These are phyloP conservation scores for Cystobasidium slooffiae DNA, from an alignment of 1,284 basidiomycete species.

Conservation along the genomic window DNA sequence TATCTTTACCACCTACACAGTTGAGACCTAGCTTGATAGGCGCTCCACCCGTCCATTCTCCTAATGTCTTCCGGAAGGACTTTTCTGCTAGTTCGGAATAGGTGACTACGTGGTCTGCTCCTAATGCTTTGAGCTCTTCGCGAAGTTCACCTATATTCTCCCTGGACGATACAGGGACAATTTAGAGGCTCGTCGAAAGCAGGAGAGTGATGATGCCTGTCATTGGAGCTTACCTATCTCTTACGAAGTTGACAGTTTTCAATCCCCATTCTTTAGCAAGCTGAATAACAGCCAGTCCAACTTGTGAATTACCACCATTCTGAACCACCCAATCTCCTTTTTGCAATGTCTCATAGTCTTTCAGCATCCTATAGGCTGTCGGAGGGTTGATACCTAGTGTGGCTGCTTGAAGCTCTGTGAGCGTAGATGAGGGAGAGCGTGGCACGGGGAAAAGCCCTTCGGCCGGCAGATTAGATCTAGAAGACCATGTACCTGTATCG, in stretches of 20 bases:
- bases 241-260: constrained; percentile 76
- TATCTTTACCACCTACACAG: constrained; percentile 74
- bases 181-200: background rate
- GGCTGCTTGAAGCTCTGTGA: constrained; percentile 70
- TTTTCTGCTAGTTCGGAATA: constrained; percentile 72
- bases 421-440: constrained; percentile 47
- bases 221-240: constrained; percentile 64
- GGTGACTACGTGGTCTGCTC: constrained; percentile 73
- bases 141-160: constrained; percentile 64
- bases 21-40: constrained; percentile 69
- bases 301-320: constrained; percentile 74
- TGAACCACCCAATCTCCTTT: constrained; percentile 77
- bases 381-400: constrained; percentile 80
- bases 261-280: constrained; percentile 59
- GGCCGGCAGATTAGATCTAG: constrained; percentile 63
- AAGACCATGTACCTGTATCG: constrained; percentile 72
- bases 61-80: constrained; percentile 56
- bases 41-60: constrained; percentile 45
- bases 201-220: background rate
- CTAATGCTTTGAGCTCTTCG: constrained; percentile 64
- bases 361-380: constrained; percentile 79
- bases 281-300: constrained; percentile 53
- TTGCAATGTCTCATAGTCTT: constrained; percentile 67
- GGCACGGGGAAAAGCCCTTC: constrained; percentile 69
- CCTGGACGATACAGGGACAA: constrained; percentile 55